Evolutionary conservation across 305 asterid species (phyloP).

Genomic region (Solanum hybrid): DNA sequence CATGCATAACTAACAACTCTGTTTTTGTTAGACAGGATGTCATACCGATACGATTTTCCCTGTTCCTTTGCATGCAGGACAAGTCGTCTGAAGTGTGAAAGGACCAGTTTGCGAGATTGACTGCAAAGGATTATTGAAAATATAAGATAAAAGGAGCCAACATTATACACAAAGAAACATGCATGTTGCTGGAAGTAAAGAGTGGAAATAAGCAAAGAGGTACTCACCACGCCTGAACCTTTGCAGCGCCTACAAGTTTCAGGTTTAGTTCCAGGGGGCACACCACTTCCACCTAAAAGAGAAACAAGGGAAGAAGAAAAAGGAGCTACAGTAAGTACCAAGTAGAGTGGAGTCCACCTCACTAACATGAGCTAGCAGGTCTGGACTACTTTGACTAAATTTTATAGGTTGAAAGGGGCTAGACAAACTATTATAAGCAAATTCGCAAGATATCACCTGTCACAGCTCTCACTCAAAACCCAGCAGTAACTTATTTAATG

Average conservation of each 20-base stretch:
- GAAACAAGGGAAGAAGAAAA: neutral
- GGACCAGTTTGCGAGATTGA: constrained; percentile 48
- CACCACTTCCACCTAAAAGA: constrained; percentile 85
- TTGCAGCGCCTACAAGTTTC: constrained; percentile 90
- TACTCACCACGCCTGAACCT: constrained; percentile 83
- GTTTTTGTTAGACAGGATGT: neutral
- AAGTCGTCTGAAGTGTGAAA: constrained; percentile 52
- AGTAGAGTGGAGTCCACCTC: neutral
- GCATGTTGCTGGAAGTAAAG: neutral
- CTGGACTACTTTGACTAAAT: neutral
- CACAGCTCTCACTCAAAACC: neutral
- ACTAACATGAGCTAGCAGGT: neutral
- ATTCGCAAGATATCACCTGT: neutral
- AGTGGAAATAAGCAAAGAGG: constrained; percentile 9
- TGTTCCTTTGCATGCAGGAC: constrained; percentile 64
- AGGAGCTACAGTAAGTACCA: neutral
- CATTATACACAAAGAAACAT: neutral
- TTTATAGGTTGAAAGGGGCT: neutral
- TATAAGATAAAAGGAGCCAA: constrained; percentile 12
- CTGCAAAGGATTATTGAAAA: constrained; percentile 25
- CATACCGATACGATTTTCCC: constrained; percentile 87
- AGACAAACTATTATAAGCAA: neutral
- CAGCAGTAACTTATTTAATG: neutral
- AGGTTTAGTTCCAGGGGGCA: constrained; percentile 96
- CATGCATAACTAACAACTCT: neutral